phyloP scores from a whole-genome alignment of 2,329 filamentous ascomycete genomes.

The Aureobasidium pullulans region DNA sequence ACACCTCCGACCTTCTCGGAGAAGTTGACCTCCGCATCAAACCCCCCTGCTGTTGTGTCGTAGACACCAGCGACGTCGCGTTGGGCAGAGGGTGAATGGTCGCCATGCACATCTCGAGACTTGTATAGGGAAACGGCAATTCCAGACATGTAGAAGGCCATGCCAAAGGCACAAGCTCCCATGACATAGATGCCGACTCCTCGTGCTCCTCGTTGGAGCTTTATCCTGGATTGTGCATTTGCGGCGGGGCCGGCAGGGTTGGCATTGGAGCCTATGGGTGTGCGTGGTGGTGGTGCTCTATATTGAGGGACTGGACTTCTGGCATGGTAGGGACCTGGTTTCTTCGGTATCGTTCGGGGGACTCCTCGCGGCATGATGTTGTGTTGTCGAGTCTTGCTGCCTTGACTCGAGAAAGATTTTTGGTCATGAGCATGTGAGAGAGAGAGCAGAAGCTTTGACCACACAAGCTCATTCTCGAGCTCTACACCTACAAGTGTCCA shows the following conservation, averaged over 20 bases:
- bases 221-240: not conserved
- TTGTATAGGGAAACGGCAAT: constrained; percentile 28
- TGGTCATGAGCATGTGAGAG: constrained; percentile 1
- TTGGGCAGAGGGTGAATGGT: constrained; percentile 18
- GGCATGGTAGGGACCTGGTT: constrained; percentile 12
- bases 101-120: not conserved
- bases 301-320: not conserved
- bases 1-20: constrained; percentile 38
- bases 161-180: constrained; percentile 27
- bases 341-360: constrained; percentile 2
- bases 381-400: not conserved
- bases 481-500: not conserved
- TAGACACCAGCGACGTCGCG: constrained; percentile 39
- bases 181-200: constrained; percentile 7
- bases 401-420: not conserved
- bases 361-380: constrained; percentile 10
- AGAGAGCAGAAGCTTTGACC: not conserved
- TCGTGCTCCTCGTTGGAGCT: constrained; percentile 11
- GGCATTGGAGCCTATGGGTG: not conserved
- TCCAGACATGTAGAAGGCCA: constrained; percentile 34
- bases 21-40: constrained; percentile 40
- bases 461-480: not conserved
- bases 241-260: constrained; percentile 19
- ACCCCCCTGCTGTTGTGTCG: constrained; percentile 37
- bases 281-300: not conserved